These are phyloP conservation scores for Cenchrus purpureus DNA, from an alignment of 176 grass and related monocot species.

Conservation along the genomic window DNA sequence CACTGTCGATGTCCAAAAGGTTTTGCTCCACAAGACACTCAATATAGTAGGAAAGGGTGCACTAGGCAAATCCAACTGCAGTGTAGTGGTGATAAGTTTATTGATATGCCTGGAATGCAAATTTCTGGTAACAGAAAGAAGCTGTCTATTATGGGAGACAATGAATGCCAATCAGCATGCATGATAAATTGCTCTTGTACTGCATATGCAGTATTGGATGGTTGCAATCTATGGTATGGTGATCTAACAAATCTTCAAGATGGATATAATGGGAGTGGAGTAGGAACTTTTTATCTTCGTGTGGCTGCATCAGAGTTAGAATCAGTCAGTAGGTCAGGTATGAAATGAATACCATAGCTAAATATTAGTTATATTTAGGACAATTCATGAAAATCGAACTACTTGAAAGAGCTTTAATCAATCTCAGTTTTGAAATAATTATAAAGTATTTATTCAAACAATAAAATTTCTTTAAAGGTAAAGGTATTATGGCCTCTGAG, in stretches of 20 bases:
- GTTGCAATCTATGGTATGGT: constrained; percentile 44
- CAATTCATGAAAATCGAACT: not conserved
- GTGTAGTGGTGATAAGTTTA: constrained; percentile 48
- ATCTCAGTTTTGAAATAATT: not conserved
- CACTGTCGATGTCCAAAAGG: constrained; percentile 33
- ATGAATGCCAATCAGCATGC: constrained; percentile 36
- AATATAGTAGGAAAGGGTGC: constrained; percentile 30
- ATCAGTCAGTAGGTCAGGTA: constrained; percentile 26
- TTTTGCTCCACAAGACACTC: not conserved
- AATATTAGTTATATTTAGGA: not conserved
- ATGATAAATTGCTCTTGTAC: constrained; percentile 42
- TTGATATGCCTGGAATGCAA: constrained; percentile 24
- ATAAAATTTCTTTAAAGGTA: not conserved
- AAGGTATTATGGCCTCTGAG: too few species aligned
- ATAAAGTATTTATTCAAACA: not conserved
- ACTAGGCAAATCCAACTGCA: not conserved
- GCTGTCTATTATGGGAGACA: not conserved
- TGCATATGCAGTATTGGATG: constrained; percentile 31
- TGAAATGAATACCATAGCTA: not conserved
- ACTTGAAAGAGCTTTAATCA: not conserved
- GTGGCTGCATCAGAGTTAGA: constrained; percentile 47
- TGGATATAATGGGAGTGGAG: not conserved
- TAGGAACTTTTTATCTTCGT: constrained; percentile 42
- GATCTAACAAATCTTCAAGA: constrained; percentile 42
- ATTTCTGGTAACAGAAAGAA: not conserved